Percentiles rank a stretch among this genome's conserved stretches.
Conservation (phyloP, 345 rosid genomes). For the Citrus sinensis region DVS_A1.0 CM039163.1:42921501-42922000, state of each 20-base stretch:
- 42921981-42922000: not conserved
- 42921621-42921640: not conserved
- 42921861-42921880: not conserved
- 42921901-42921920: not conserved
- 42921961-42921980: not conserved
- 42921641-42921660: slow-evolving; percentile 8
- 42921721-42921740: not conserved
- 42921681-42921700: not conserved
- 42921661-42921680: not conserved
- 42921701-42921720: not conserved
- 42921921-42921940: not conserved
- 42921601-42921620: slow-evolving; percentile 13
- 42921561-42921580: slow-evolving; percentile 96
- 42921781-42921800: not conserved
- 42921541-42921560: slow-evolving; percentile 92
- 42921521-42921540: slow-evolving; percentile 84
- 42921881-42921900: not conserved
- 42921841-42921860: not conserved
- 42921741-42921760: slow-evolving; percentile 1
- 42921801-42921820: not conserved
- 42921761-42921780: not conserved
- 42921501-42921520: slow-evolving; percentile 38
- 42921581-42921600: slow-evolving; percentile 97
- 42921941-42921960: not conserved
- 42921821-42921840: not conserved